Evolutionary conservation across 768 basidiomycete genomes (phyloP).

Genomic region (Epithele typhae): DNA sequence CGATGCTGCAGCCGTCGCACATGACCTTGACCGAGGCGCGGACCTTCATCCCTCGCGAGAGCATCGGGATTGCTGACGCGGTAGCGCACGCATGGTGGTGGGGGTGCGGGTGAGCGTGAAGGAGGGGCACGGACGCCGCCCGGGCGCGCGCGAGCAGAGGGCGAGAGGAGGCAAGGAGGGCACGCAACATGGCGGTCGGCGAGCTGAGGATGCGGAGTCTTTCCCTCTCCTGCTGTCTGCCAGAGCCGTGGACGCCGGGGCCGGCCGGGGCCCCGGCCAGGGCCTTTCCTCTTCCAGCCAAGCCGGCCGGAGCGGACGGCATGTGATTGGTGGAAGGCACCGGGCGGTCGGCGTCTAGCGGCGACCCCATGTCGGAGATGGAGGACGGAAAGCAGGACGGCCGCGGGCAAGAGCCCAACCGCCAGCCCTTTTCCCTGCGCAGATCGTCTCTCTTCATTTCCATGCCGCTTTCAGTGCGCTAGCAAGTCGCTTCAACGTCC

Average conservation of each 20-base stretch:
- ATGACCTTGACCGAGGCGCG: constrained; percentile 90
- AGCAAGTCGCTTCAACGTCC: neutral
- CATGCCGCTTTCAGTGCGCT: constrained; percentile 8
- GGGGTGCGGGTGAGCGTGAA: constrained; percentile 18
- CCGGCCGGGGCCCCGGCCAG: no score
- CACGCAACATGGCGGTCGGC: constrained; percentile 49
- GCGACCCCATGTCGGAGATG: no score
- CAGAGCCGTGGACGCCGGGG: no score
- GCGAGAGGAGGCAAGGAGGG: constrained; percentile 58
- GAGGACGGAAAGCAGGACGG: no score
- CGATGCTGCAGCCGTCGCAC: constrained; percentile 91
- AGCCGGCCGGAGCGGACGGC: neutral
- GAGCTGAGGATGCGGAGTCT: no score
- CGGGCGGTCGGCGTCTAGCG: no score
- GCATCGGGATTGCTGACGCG: constrained; percentile 27
- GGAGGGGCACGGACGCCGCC: constrained; percentile 22
- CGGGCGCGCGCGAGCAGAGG: constrained; percentile 55
- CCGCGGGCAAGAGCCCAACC: no score
- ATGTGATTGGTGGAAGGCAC: constrained; percentile 1
- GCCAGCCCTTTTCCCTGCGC: no score
- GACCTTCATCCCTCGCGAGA: constrained; percentile 91
- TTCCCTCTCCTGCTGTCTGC: no score
- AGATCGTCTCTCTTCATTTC: neutral
- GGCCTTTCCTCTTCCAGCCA: neutral
- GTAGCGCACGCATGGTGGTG: constrained; percentile 27